These are phyloP conservation scores for Citrus cavaleriei DNA, from an alignment of 345 rosid genomes.

Conservation along the genomic window DNA sequence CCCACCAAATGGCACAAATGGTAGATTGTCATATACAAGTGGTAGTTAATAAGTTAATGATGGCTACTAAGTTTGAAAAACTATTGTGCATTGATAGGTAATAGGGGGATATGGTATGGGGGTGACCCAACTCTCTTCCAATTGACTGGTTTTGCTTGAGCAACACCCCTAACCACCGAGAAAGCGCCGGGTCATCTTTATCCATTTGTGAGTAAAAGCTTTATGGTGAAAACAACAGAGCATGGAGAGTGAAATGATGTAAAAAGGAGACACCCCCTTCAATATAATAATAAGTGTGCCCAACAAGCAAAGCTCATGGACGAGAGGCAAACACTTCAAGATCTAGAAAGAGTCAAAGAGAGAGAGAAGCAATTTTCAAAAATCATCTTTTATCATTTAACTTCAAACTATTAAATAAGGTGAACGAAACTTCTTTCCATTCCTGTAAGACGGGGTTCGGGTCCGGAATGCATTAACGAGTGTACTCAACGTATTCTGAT, in stretches of 20 bases:
- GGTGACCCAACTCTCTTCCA: slow-evolving; percentile 1
- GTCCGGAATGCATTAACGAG: no score
- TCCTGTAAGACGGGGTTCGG: no score
- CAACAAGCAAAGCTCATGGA: slow-evolving; percentile 36
- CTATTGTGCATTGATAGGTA: background rate
- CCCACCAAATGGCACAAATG: background rate
- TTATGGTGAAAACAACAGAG: slow-evolving; percentile 45
- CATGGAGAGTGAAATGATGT: slow-evolving; percentile 16
- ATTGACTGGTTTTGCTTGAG: slow-evolving; percentile 17
- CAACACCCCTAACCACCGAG: slow-evolving; percentile 29
- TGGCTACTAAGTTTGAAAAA: background rate
- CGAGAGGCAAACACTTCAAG: background rate
- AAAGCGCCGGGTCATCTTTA: slow-evolving; percentile 18
- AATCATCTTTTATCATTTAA: no score
- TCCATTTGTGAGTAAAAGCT: slow-evolving; percentile 18
- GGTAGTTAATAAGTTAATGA: background rate
- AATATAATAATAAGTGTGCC: slow-evolving; percentile 27
- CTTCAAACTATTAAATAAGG: no score
- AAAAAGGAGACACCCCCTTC: background rate
- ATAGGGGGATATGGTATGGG: no score
- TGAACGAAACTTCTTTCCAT: no score
- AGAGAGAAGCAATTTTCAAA: no score
- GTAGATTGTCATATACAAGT: background rate
- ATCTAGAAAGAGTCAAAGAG: no score
- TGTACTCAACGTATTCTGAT: no score